phyloP scores from a whole-genome alignment of 1,139 yeast species.

The Blastobotrys niveus region DNA sequence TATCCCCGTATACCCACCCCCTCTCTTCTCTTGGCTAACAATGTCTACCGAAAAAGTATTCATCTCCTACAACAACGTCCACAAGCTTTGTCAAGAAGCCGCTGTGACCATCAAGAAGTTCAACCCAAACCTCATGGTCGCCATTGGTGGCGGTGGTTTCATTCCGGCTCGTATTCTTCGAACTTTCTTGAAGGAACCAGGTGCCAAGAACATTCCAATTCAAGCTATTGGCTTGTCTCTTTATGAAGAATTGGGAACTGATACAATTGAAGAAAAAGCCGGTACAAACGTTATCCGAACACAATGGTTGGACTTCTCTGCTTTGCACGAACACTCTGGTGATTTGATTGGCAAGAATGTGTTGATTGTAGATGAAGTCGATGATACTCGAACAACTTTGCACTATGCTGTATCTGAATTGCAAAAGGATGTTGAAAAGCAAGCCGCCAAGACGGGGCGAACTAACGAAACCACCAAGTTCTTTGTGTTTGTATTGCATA shows the following conservation, averaged over 20 bases:
- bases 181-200: conserved; percentile 80
- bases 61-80: conserved; percentile 88
- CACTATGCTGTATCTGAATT: conserved; percentile 87
- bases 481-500: conserved; percentile 88
- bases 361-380: conserved; percentile 88
- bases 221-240: conserved; percentile 90
- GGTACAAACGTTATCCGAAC: conserved; percentile 89
- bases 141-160: conserved; percentile 91
- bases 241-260: conserved; percentile 72
- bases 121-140: conserved; percentile 83
- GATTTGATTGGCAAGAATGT: conserved; percentile 75
- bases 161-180: conserved; percentile 94
- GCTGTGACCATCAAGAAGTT: conserved; percentile 66
- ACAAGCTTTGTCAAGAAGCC: conserved; percentile 83
- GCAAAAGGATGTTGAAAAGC: conserved; percentile 68
- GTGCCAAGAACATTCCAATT: conserved; percentile 82
- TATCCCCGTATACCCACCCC: conserved; percentile 6
- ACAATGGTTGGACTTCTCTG: conserved; percentile 86
- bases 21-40: neutral
- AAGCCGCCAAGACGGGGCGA: conserved; percentile 48
- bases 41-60: conserved; percentile 50
- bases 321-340: conserved; percentile 51
- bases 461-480: conserved; percentile 60
- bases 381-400: conserved; percentile 90
- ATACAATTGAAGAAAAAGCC: conserved; percentile 50